Evolutionary conservation across 208 protist species (phyloP), one percentile per base, ranked within the genome.

Genomic region (Trypanosoma lewisi): DNA sequence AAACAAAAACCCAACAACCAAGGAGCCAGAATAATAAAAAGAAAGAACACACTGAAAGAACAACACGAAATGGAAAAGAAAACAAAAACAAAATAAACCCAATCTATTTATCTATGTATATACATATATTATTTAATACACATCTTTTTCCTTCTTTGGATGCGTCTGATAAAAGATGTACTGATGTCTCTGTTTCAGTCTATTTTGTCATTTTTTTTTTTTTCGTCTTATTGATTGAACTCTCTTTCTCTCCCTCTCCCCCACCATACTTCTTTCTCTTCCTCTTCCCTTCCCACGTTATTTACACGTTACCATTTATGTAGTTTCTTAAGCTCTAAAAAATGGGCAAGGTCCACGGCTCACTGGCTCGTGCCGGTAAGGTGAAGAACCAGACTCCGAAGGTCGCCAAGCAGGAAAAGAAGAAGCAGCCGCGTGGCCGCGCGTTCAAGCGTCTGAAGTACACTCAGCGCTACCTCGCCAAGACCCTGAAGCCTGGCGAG

Each of bases 281-380:
- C 34, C 17, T 17, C 56, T 66, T 56, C 12, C 17, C 19, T 57
- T 66, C 37, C 33, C 12, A 19, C 3, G 14, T 55, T 55, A 59
- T 51, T 42, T 63, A 48, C 64, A 19, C 31, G 42, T 47, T 44
- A 16, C 52, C 31, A 42, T 36, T 45, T 49, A 45, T 67, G 16
- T 75, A 57, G 41, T 67, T 73, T 62, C 52, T 34, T 54, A 73
- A 63, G 41, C 70, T 56, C 50, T 53, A 56, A 86, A 67, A 21
- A 54, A 96, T 96, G 91, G 98, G 97, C 78, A 99, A 99, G 86
- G 96, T 98, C 63, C 98, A 99, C 97, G 97, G 98, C 72, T 97
- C 95, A 66, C 91, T 99, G 61, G 94, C 97, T 68, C 96, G 97
- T 90, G 98, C 97, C 73, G 98, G 98, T 88, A 99, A 99, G 91